phyloP scores from a whole-genome alignment of 1,284 basidiomycete genomes.

The Puccinia sorghi region DNA sequence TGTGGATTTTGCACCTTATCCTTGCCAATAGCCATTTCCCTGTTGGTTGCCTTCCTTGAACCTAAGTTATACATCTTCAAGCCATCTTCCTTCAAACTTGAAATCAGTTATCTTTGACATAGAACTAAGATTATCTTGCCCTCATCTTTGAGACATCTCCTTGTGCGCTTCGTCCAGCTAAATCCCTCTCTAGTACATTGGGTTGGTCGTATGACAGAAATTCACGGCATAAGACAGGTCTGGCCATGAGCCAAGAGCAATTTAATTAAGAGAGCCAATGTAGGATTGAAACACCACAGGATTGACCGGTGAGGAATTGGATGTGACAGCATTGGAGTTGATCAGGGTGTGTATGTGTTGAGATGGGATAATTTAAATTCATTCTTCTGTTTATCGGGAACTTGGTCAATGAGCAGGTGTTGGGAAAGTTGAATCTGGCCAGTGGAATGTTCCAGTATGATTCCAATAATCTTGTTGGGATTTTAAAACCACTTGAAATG shows the following conservation, averaged over 20 bases:
- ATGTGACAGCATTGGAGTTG: not conserved
- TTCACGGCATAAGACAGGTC: slow-evolving; percentile 17
- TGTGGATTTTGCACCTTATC: no score
- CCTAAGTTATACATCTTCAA: no score
- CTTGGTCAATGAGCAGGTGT: not conserved
- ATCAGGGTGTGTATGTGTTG: not conserved
- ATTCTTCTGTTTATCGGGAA: not conserved
- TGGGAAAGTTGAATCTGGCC: not conserved
- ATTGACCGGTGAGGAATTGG: not conserved
- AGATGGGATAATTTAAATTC: not conserved
- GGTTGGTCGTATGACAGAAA: no score
- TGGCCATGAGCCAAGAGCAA: not conserved
- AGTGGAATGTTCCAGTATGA: not conserved
- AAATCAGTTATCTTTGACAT: no score
- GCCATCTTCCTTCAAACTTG: no score
- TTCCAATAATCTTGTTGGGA: not conserved
- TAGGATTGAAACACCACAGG: not conserved
- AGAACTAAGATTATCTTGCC: no score
- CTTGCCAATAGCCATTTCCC: no score
- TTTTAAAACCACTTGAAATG: slow-evolving; percentile 5
- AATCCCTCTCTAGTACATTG: no score
- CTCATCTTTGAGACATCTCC: no score
- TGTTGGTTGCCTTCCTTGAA: no score
- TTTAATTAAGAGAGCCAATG: slow-evolving; percentile 12
- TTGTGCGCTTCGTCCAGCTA: no score